These are phyloP conservation scores for Adansonia rubrostipa DNA, from an alignment of 441 rosid species.

Conservation along the genomic window DNA sequence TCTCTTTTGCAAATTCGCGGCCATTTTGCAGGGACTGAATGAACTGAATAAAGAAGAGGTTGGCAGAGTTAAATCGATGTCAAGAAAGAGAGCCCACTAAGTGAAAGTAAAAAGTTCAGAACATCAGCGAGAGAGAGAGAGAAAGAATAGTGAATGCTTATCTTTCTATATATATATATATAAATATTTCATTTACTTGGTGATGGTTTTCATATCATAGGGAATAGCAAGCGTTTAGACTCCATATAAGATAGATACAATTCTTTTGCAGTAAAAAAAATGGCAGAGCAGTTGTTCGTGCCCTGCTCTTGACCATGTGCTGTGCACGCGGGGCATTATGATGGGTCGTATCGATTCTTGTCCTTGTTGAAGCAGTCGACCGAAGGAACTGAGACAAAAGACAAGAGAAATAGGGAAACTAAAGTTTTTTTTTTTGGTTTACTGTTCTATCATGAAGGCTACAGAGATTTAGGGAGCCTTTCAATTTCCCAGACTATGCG, in stretches of 20 bases:
- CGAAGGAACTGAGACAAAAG: slow-evolving; percentile 11
- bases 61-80: slow-evolving; percentile 16
- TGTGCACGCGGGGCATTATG: slow-evolving; percentile 19
- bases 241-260: not conserved
- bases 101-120: slow-evolving; percentile 22
- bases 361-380: slow-evolving; percentile 18
- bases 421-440: not conserved
- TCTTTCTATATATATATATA: not conserved
- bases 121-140: slow-evolving; percentile 7
- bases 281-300: slow-evolving; percentile 19
- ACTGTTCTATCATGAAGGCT: slow-evolving; percentile 44
- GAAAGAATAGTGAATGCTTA: not conserved
- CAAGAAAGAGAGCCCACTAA: slow-evolving; percentile 23
- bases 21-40: slow-evolving; percentile 18
- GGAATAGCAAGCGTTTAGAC: slow-evolving; percentile 27
- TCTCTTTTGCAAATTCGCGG: slow-evolving; percentile 17
- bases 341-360: slow-evolving; percentile 32
- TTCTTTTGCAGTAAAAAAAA: slow-evolving; percentile 4
- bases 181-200: slow-evolving; percentile 7
- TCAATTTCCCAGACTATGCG: slow-evolving; percentile 25
- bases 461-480: slow-evolving; percentile 44
- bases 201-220: not conserved
- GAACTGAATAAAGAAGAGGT: slow-evolving; percentile 13
- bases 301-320: slow-evolving; percentile 29
- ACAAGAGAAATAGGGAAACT: slow-evolving; percentile 6